phyloP scores from a whole-genome alignment of 352 stramenopile genomes.

The Pythium aristosporum region DNA sequence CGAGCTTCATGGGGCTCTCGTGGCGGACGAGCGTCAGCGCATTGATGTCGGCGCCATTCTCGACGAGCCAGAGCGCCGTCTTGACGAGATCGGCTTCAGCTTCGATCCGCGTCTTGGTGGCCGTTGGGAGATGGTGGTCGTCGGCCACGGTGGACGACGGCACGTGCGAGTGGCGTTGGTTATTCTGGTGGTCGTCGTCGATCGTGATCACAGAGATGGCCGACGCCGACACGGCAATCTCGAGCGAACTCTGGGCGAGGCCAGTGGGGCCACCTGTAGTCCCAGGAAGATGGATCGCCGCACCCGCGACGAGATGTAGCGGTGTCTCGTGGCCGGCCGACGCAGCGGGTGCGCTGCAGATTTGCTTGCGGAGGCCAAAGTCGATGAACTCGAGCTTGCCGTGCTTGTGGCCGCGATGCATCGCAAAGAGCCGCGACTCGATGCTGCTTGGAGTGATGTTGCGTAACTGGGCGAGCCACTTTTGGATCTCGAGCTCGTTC shows the following conservation, averaged over 20 bases:
- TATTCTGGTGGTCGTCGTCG: slow-evolving; percentile 30
- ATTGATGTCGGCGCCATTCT: slow-evolving; percentile 55
- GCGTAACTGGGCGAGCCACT: slow-evolving; percentile 85
- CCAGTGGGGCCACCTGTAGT: neutral
- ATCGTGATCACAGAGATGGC: slow-evolving; percentile 29
- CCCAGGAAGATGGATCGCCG: slow-evolving; percentile 2
- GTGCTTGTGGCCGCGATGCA: slow-evolving; percentile 65
- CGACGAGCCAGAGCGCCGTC: slow-evolving; percentile 48
- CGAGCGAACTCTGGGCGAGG: slow-evolving; percentile 15
- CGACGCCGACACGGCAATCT: slow-evolving; percentile 33
- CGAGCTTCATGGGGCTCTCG: slow-evolving; percentile 39
- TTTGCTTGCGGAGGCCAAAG: slow-evolving; percentile 44
- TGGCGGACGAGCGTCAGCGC: slow-evolving; percentile 19
- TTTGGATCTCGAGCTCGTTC: slow-evolving; percentile 86
- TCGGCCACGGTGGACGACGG: slow-evolving; percentile 9
- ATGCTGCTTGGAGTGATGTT: slow-evolving; percentile 73
- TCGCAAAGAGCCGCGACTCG: slow-evolving; percentile 74
- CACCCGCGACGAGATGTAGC: slow-evolving; percentile 63
- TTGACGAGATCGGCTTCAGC: slow-evolving; percentile 36
- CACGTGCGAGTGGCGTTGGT: slow-evolving; percentile 20
- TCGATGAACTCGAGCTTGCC: slow-evolving; percentile 65
- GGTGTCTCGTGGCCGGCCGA: slow-evolving; percentile 42
- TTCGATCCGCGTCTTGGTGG: slow-evolving; percentile 18
- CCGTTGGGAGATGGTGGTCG: slow-evolving; percentile 4
- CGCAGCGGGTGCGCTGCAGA: slow-evolving; percentile 38